phyloP scores from a whole-genome alignment of 2,329 filamentous ascomycete species.

The Neofusicoccum sp. region DNA sequence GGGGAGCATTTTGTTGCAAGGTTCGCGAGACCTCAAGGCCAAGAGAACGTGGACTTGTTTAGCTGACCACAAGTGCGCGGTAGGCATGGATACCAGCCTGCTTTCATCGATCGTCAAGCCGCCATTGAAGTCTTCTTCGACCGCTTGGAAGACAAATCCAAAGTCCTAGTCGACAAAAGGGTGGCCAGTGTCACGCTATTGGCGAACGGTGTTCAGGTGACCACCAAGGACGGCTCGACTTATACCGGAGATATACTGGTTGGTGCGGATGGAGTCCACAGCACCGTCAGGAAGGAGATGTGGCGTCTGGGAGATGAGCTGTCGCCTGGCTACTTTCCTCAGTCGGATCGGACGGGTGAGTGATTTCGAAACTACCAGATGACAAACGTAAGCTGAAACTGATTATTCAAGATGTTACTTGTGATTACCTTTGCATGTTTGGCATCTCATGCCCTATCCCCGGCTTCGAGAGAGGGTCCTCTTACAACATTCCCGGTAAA shows the following conservation, averaged over 20 bases:
- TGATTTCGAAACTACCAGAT: background rate
- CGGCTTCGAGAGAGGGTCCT: constrained; percentile 1
- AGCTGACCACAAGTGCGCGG: background rate
- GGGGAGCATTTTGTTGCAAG: background rate
- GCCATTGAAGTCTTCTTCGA: constrained; percentile 27
- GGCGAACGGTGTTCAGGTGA: background rate
- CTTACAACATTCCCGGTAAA: constrained; percentile 20
- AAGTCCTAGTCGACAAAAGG: background rate
- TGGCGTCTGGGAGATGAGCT: constrained; percentile 23
- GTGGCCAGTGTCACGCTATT: background rate
- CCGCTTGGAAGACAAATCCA: background rate
- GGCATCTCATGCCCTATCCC: background rate
- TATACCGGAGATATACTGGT: constrained; percentile 16
- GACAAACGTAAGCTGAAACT: background rate
- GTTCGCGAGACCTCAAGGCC: background rate
- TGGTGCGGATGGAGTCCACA: constrained; percentile 18
- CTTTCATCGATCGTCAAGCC: constrained; percentile 20
- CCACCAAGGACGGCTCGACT: constrained; percentile 8
- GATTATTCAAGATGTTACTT: background rate
- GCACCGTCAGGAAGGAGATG: constrained; percentile 14
- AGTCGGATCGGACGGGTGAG: background rate
- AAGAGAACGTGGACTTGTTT: background rate
- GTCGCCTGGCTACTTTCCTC: background rate
- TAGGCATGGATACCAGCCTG: constrained; percentile 3
- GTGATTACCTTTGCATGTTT: background rate